Evolutionary conservation across 495 filamentous ascomycete genomes (phyloP).

Genomic region (Neurospora tetrasperma): DNA sequence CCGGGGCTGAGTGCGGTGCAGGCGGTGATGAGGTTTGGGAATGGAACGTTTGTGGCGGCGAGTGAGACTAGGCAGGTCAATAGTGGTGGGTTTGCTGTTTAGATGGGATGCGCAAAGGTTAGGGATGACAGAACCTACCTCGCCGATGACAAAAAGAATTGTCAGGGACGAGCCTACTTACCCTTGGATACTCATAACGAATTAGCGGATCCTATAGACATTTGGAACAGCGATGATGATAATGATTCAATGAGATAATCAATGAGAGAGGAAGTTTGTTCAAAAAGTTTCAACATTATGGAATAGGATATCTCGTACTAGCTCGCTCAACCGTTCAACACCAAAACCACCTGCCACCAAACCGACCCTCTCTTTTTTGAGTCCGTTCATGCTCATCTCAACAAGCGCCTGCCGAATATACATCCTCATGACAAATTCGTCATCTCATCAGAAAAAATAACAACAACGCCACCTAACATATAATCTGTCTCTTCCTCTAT

Average conservation of each 20-base stretch:
- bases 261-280: background rate
- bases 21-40: constrained; percentile 50
- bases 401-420: background rate
- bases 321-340: background rate
- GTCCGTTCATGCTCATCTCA: background rate
- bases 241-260: background rate
- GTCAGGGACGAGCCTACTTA: background rate
- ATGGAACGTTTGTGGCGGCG: constrained; percentile 53
- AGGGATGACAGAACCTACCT: background rate
- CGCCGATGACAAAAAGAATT: no score
- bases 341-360: background rate
- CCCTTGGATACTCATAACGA: background rate
- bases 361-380: background rate
- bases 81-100: constrained; percentile 62
- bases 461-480: background rate
- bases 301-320: background rate
- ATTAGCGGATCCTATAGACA: background rate
- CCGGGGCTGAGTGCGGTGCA: constrained; percentile 61
- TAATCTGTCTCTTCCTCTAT: constrained; percentile 14
- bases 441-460: background rate
- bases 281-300: background rate
- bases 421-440: background rate
- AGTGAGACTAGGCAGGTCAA: constrained; percentile 67
- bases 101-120: constrained; percentile 3
- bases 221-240: background rate